These are phyloP conservation scores for Dendryphion nanum DNA, from an alignment of 2,329 filamentous ascomycete genomes.

Conservation along the genomic window DNA sequence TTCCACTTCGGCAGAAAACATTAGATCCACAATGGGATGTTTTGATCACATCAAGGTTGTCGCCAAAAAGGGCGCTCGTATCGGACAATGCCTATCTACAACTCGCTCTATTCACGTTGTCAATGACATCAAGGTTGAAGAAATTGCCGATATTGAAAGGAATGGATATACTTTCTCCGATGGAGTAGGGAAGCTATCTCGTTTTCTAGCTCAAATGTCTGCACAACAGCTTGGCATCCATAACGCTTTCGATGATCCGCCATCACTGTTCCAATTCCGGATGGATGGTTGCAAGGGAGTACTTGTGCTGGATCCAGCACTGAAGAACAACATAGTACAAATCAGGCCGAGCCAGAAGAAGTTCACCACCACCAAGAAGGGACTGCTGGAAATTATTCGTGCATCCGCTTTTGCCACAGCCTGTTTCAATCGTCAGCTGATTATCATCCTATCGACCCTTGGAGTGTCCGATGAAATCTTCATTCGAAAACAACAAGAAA, in stretches of 20 bases:
- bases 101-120: constrained; percentile 71
- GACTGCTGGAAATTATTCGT: constrained; percentile 82
- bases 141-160: constrained; percentile 67
- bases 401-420: constrained; percentile 74
- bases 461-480: constrained; percentile 71
- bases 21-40: constrained; percentile 82
- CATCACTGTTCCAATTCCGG: constrained; percentile 88
- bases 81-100: constrained; percentile 95
- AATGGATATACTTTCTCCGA: constrained; percentile 79
- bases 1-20: constrained; percentile 67
- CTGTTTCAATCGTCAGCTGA: constrained; percentile 85
- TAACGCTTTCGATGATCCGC: constrained; percentile 54
- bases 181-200: constrained; percentile 90
- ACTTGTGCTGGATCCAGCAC: constrained; percentile 70
- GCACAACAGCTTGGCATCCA: constrained; percentile 66
- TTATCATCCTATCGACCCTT: constrained; percentile 76
- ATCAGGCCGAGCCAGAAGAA: constrained; percentile 86
- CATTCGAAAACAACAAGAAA: constrained; percentile 61
- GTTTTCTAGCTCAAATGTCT: constrained; percentile 71
- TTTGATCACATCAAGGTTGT: constrained; percentile 78
- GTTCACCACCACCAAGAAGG: constrained; percentile 69
- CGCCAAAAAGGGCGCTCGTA: constrained; percentile 84
- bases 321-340: constrained; percentile 66
- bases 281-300: constrained; percentile 92
- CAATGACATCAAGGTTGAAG: constrained; percentile 52